Base-by-base conservation (phyloP, 139 green algal genomes). In the Volvox reticuliferus region DNA sequence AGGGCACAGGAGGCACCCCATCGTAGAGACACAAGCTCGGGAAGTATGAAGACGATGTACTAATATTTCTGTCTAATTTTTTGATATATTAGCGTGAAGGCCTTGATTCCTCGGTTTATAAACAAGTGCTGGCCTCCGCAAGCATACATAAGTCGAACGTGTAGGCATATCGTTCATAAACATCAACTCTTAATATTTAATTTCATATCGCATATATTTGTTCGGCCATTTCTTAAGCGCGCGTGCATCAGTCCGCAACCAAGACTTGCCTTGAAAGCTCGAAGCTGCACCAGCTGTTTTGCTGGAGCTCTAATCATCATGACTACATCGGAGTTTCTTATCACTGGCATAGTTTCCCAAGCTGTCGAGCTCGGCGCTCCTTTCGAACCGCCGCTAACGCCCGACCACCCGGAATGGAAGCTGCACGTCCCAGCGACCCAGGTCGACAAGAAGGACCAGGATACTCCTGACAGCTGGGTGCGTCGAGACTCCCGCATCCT, bases 401-500 rank as follows among this genome's bases (percentile, higher is more conserved):
- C 89, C n/a, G 89, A 91, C 22, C 69, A 93, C 44, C 75, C 89
- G 0, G 92, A 93, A 21, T 93, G 91, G 91, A 0, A 73, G 12
- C 71, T 75, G 12, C 91, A 93, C 26, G 91, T 91, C 2, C 85
- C 83, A 9, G 65, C 84, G 5, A 22, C 78, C 9, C 21, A 67
- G 12, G 68, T 92, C 12, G 89, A 92, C 76, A 87, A 78, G 75
- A 90, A 90, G 62, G 87, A 91, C 87, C 76, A 85, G 75, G 76
- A 91, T 35, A 91, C 87, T 5, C 87, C 87, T 0, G 87, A 91
- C 61, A 91, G 67, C 73, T 99, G 98, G 98, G 90, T 99, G 0
- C 94, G 94, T 3, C 92, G 98, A 26, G 97, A 99, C 86, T 93
- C 95, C 1, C 93, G 96, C 13, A 96, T 99, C 33, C 92, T 99